These are phyloP conservation scores for Mortierella hygrophila DNA, from an alignment of 192 early-diverging fungal genomes.

Conservation along the genomic window DNA sequence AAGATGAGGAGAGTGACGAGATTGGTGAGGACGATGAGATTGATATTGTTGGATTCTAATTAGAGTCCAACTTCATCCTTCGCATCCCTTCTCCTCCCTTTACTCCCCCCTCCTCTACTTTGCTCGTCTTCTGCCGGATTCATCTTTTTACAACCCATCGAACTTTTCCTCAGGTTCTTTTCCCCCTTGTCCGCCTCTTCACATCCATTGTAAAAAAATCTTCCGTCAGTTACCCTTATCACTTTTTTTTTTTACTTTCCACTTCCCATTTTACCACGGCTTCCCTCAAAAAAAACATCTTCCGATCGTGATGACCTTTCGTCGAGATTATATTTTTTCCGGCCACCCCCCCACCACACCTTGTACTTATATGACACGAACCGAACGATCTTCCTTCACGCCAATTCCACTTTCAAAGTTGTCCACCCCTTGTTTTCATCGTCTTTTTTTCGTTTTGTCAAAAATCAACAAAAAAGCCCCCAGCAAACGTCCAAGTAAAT, in stretches of 20 bases:
- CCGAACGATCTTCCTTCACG: constrained; percentile 11
- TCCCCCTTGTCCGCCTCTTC: neutral
- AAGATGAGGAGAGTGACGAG: constrained; percentile 19
- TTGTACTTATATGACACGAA: constrained; percentile 33
- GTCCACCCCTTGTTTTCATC: neutral
- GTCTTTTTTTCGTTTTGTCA: neutral
- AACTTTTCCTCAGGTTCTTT: neutral
- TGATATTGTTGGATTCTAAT: constrained; percentile 26
- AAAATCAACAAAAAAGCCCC: neutral
- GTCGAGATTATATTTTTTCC: constrained; percentile 19
- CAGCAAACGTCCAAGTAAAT: too few species aligned
- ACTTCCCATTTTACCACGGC: neutral
- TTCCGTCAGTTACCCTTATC: constrained; percentile 2
- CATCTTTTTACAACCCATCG: constrained; percentile 1
- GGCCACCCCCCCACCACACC: neutral
- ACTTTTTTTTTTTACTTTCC: neutral
- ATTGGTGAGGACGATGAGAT: constrained; percentile 36
- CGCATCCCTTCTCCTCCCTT: neutral
- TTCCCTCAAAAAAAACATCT: constrained; percentile 2
- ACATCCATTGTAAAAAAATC: neutral
- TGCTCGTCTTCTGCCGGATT: neutral
- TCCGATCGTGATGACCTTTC: constrained; percentile 36
- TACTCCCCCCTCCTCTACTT: neutral
- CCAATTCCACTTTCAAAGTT: neutral
- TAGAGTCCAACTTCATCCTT: neutral